Percentiles rank a stretch among this genome's conserved stretches.
Evolutionary conservation across 768 basidiomycete genomes (phyloP).

Genomic region (Leccinum rimulosum): DNA sequence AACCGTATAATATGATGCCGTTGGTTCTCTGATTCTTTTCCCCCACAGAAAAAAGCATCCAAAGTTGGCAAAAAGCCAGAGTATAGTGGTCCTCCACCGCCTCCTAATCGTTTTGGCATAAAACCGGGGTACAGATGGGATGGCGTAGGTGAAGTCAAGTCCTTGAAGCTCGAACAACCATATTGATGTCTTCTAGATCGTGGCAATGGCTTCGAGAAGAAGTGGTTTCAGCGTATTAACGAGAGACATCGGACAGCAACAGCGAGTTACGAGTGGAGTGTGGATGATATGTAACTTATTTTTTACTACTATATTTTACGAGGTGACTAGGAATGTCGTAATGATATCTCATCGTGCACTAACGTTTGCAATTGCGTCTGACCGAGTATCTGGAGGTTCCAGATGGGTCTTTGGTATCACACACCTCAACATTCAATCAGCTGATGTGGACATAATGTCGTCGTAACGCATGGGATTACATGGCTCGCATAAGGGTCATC

Average conservation of each 20-base stretch:
- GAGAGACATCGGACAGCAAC: constrained; percentile 62
- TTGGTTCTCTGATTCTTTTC: constrained; percentile 3
- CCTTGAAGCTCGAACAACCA: neutral
- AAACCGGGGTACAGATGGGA: constrained; percentile 98
- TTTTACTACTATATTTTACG: constrained; percentile 1
- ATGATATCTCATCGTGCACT: neutral
- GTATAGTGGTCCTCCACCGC: constrained; percentile 83
- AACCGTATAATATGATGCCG: neutral
- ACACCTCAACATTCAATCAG: neutral
- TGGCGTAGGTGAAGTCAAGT: constrained; percentile 74
- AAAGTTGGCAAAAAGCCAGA: constrained; percentile 81
- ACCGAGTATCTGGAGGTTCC: neutral
- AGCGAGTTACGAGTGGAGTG: constrained; percentile 83
- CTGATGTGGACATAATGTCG: neutral
- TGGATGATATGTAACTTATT: constrained; percentile 81
- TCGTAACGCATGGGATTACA: constrained; percentile 6
- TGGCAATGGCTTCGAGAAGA: constrained; percentile 93
- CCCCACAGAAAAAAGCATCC: constrained; percentile 61
- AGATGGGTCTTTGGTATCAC: neutral
- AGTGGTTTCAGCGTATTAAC: constrained; percentile 82
- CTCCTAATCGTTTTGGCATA: constrained; percentile 95
- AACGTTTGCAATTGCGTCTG: neutral
- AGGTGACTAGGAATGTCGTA: neutral
- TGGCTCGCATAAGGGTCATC: constrained; percentile 2
- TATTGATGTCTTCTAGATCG: constrained; percentile 53